These are phyloP conservation scores for Magnolia kwangsiensis DNA, from an alignment of 164 flowering plant species.

Conservation along the genomic window DNA sequence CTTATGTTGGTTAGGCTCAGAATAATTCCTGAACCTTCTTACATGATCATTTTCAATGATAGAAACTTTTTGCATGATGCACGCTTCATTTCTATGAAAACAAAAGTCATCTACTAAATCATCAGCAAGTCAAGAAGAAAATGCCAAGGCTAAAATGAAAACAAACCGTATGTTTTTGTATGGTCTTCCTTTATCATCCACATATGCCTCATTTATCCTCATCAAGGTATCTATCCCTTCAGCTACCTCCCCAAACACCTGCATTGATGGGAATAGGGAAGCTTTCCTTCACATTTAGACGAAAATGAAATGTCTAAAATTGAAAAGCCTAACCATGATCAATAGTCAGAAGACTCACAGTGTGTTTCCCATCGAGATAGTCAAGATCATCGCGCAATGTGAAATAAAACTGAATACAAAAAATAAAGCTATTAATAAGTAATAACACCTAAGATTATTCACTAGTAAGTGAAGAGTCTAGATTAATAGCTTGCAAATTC, in stretches of 20 bases:
- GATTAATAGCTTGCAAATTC: not conserved
- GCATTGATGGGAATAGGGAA: constrained; percentile 4
- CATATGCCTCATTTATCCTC: constrained; percentile 90
- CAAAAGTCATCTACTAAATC: not conserved
- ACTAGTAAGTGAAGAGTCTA: not conserved
- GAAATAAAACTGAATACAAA: constrained; percentile 70
- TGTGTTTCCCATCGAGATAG: constrained; percentile 92
- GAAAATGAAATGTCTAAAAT: not conserved
- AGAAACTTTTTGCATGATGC: not conserved
- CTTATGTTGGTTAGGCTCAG: too few relatives aligned
- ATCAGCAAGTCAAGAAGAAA: not conserved
- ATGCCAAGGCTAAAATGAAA: not conserved
- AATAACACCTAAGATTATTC: not conserved
- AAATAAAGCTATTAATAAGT: not conserved
- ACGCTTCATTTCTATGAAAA: not conserved
- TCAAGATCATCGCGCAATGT: constrained; percentile 92
- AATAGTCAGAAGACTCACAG: constrained; percentile 49
- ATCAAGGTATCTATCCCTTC: constrained; percentile 82
- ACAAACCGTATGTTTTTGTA: constrained; percentile 75
- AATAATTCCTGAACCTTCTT: too few relatives aligned
- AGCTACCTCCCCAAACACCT: constrained; percentile 95
- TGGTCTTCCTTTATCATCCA: constrained; percentile 84
- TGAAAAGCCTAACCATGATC: not conserved
- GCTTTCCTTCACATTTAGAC: not conserved
- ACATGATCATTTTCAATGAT: too few relatives aligned